Evolutionary conservation across 805 yeast genomes (phyloP).

Genomic region (Starmera pachycereana): DNA sequence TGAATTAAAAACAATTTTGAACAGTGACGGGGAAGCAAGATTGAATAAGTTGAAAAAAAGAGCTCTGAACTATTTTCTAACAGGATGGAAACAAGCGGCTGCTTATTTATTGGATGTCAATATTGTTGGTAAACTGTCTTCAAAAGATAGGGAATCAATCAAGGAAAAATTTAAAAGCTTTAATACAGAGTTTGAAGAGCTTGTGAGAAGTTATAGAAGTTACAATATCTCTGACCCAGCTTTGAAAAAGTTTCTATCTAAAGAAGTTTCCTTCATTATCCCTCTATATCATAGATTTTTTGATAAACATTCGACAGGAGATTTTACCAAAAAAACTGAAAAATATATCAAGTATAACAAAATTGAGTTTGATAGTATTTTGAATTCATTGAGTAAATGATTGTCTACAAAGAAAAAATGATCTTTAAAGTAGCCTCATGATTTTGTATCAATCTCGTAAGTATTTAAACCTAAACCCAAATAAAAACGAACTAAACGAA

Average conservation of each 20-base stretch:
- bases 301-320: slow-evolving; percentile 62
- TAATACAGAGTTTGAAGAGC: slow-evolving; percentile 74
- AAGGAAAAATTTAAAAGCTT: slow-evolving; percentile 80
- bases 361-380: slow-evolving; percentile 29
- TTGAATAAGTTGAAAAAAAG: slow-evolving; percentile 61
- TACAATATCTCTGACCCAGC: slow-evolving; percentile 58
- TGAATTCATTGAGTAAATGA: slow-evolving; percentile 22
- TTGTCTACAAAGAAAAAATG: too few species aligned
- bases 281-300: slow-evolving; percentile 83
- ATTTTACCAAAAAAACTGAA: slow-evolving; percentile 57
- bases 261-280: slow-evolving; percentile 64
- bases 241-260: slow-evolving; percentile 50
- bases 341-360: slow-evolving; percentile 64
- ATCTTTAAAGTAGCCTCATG: too few species aligned
- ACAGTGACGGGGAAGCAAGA: slow-evolving; percentile 50
- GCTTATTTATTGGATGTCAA: slow-evolving; percentile 73
- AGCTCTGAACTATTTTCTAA: slow-evolving; percentile 59
- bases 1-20: slow-evolving; percentile 43
- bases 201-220: slow-evolving; percentile 53
- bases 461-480: too few species aligned
- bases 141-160: slow-evolving; percentile 71
- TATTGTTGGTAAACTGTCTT: slow-evolving; percentile 43
- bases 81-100: slow-evolving; percentile 75
- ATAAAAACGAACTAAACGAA: neutral
- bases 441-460: too few species aligned